Base-by-base conservation (phyloP, 73 alveolate genomes). In the Loxodes magnus region DNA sequence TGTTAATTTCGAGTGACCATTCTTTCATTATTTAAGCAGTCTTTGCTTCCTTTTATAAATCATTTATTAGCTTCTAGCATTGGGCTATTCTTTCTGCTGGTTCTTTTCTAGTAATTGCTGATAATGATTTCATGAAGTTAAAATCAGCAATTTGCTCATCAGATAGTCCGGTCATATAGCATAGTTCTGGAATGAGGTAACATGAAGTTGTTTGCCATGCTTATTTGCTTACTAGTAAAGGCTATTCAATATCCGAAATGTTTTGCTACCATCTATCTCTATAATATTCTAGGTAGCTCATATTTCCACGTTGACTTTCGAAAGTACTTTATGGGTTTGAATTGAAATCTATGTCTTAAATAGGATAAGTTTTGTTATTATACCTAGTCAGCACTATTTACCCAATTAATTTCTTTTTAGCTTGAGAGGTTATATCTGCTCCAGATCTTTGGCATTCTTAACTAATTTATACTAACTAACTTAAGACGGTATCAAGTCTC, bases 111-210 rank as follows among this genome's bases (percentile, higher is more conserved):
- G 98, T 91, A 4, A 85, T 76, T 23, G 37, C 64, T 35, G 93
- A 82, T 71, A 91, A 57, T 5, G 71, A 81, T 58, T 79, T 91
- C 97, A 87, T 91, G 20, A 89, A 56, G 33, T 69, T 74, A 64
- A 86, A 82, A 57, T 91, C 93, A 39, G 76, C 65, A 53, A 97
- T 82, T 72, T 83, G 65, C 31, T 77, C 83, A 51, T 91, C 98
- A 12, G 95, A 78, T 39, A 87, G 70, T n/a, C 98, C 98, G 4
- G 96, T 84, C 91, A 84, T 74, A 9, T 61, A 67, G 30, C 91
- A 77, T 25, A 77, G 61, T 44, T 82, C 90, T 4, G 95, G 95
- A 9, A 82, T 64, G 38, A 82, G 65, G 25, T 44, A 41, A 2
- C 46, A 10, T 3, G 49, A 56, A 0, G 67, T 63, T 51, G 44